phyloP scores from a whole-genome alignment of 2,329 filamentous ascomycete species.

The Macroventuria anomochaeta region DNA sequence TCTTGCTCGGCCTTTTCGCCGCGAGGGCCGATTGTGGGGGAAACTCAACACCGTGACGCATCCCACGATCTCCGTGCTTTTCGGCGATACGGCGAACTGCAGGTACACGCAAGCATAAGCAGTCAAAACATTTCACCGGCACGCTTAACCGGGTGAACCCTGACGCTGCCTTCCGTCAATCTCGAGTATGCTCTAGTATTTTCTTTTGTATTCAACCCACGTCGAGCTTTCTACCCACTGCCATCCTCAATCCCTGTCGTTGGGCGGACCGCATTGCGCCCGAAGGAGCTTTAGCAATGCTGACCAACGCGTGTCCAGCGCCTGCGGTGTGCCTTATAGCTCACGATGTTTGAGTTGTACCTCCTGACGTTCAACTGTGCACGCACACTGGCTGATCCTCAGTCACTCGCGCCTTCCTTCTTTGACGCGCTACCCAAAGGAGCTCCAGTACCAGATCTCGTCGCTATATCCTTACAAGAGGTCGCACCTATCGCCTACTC shows the following conservation, averaged over 20 bases:
- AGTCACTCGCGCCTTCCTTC: slow-evolving; percentile 74
- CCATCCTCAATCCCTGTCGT: slow-evolving; percentile 17
- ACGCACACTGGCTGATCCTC: slow-evolving; percentile 71
- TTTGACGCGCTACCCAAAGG: slow-evolving; percentile 48
- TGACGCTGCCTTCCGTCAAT: background rate
- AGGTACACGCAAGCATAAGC: background rate
- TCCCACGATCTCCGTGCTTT: background rate
- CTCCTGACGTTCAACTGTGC: slow-evolving; percentile 91
- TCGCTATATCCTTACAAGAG: slow-evolving; percentile 81
- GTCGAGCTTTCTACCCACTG: background rate
- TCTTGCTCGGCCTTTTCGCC: slow-evolving; percentile 4
- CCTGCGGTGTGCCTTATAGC: background rate
- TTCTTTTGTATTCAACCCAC: background rate
- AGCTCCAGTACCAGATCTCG: slow-evolving; percentile 67
- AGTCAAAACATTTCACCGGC: background rate
- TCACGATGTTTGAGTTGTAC: slow-evolving; percentile 67
- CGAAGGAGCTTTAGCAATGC: slow-evolving; percentile 22
- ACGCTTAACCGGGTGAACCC: background rate
- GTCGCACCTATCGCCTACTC: slow-evolving; percentile 82
- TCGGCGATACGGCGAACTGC: background rate
- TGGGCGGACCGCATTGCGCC: background rate
- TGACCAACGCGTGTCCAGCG: slow-evolving; percentile 28
- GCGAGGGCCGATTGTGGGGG: slow-evolving; percentile 6
- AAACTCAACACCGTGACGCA: slow-evolving; percentile 1
- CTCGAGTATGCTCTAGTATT: slow-evolving; percentile 3